Evolutionary conservation across 768 basidiomycete species (phyloP).

Genomic region (Serendipita indica): DNA sequence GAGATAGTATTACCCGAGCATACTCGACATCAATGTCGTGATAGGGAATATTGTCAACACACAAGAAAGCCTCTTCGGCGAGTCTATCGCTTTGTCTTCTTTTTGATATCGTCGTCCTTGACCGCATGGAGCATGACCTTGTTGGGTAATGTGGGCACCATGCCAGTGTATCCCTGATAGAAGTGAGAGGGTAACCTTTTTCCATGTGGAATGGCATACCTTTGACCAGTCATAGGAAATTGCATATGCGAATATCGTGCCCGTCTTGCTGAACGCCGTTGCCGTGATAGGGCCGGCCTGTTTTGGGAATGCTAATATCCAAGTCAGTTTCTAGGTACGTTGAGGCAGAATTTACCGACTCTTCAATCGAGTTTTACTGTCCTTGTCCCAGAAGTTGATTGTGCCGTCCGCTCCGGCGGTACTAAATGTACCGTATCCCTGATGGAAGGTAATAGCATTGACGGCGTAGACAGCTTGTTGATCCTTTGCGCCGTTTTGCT

Average conservation of each 20-base stretch:
- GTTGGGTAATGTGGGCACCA: conserved; percentile 37
- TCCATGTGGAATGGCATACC: conserved; percentile 4
- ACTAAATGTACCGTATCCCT: conserved; percentile 69
- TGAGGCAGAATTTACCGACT: conserved; percentile 31
- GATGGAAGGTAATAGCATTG: conserved; percentile 78
- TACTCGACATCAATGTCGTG: too few relatives aligned
- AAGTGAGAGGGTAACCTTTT: background rate
- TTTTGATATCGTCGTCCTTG: conserved; percentile 29
- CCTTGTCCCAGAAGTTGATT: conserved; percentile 91
- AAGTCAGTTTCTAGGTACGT: conserved; percentile 11
- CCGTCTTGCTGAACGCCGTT: conserved; percentile 74
- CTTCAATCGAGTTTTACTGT: conserved; percentile 81
- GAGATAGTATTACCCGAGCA: too few relatives aligned
- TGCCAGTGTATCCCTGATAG: conserved; percentile 57
- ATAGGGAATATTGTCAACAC: too few relatives aligned
- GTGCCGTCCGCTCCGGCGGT: conserved; percentile 77
- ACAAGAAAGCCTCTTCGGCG: too few relatives aligned
- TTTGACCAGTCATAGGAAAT: conserved; percentile 92
- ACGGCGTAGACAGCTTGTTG: conserved; percentile 65
- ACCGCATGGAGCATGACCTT: conserved; percentile 30
- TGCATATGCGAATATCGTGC: conserved; percentile 81
- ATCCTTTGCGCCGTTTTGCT: conserved; percentile 40
- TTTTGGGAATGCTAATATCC: conserved; percentile 55
- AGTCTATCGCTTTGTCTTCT: conserved; percentile 18
- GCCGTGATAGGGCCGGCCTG: conserved; percentile 63